Evolutionary conservation across 202 grass and related monocot genomes (phyloP), one percentile per base, ranked within the genome.

Genomic region (Carex arenaria): DNA sequence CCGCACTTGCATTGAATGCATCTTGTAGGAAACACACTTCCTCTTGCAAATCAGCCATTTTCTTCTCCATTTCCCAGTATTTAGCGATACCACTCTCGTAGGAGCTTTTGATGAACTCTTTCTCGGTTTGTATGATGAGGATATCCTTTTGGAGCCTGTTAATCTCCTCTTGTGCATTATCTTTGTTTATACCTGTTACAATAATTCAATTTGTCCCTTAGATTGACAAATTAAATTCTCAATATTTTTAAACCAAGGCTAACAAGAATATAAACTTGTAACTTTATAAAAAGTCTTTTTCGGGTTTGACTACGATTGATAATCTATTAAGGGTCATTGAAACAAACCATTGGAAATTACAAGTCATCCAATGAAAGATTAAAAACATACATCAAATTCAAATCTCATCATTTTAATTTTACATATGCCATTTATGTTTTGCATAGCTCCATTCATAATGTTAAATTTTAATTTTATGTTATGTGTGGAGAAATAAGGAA

Each of bases 31-130:
- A 90, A 81, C 85, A 94, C 51, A 93, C 89, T 65, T 94, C 86
- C 91, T 91, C 89, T 69, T 94, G 89, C 89, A 87, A 72, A 56
- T 94, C 94, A 23, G 78, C 92, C 26, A 97, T 97, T 78, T 93
- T 67, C 87, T 93, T 97, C 79, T 97, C 94, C 69, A 97, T 64
- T 32, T 91, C 89, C 94, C 94, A 94, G 59, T 91, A 97, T 45
- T 91, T 97, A 2, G 90, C 87, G 14, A 97, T 94, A 51, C 94
- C 92, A 73, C 90, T 91, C 72, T 97, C 94, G 8, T 97, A 97
- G 20, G 89, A 93, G 83, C 90, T 97, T 71, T 94, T 97, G 53
- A 93, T 89, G 66, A 97, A 97, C 80, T 93, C 94, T 84, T 94
- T 97, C 85, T 97, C 87, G 1, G 92, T 97, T 52, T 97, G 94